Evolutionary conservation across 805 yeast genomes (phyloP), one percentile per base, ranked within the genome.

Genomic region (Candida ficus): DNA sequence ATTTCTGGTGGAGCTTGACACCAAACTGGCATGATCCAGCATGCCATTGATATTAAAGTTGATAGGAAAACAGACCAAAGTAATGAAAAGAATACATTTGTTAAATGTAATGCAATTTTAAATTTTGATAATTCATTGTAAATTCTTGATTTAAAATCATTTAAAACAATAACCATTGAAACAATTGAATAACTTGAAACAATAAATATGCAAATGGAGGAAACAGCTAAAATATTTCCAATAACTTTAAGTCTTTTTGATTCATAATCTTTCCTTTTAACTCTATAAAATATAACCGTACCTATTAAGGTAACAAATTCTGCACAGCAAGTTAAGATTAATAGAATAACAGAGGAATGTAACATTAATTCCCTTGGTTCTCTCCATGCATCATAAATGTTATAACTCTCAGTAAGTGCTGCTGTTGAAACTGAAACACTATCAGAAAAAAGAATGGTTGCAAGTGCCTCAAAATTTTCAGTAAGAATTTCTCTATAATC

Each of bases 11-110:
- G 76, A 37, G 74, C 70, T 7, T 75, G 72, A 61, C 81, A 78
- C 83, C 84, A 70, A 13, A 61, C 45, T 3, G 72, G 69, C 7
- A 72, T 70, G 7, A 60, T 62, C 74, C 74, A 69, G 8, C 49
- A 26, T 10, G 52, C 27, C 43, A 53, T 45, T 4, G 41, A 35
- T 4, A 56, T 25, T n/a, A 52, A 17, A 1, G 45, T 33, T 47
- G 42, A 45, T 29, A 42, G 53, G 35, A 64, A 52, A 2, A 63
- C 46, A 5, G 62, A 11, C 76, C 76, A 73, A 7, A 67, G 48
- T 3, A 74, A 27, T 20, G 60, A 29, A 41, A 70, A 64, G 71
- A 73, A 76, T 0, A 56, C 40, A 0, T 36, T 27, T 1, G 83
- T 80, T 14, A 65, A 42, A 39, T 60, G 61, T 35, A 76, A 50